Conservation (phyloP, 768 basidiomycete species). For the Imleria badia region DNA sequence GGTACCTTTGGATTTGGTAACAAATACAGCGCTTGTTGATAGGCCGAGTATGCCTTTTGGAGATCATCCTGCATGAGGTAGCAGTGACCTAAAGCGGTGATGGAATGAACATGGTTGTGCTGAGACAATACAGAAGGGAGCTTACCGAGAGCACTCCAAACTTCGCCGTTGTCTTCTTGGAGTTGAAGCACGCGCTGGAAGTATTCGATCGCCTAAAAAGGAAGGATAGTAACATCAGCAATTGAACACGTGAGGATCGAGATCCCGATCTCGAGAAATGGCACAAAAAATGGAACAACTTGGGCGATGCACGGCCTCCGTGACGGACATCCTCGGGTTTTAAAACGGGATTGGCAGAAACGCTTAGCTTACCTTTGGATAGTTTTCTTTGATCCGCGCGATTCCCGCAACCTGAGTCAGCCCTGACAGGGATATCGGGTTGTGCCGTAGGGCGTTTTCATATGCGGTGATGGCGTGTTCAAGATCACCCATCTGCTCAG, state of each 20-base stretch:
- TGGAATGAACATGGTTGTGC: slow-evolving; percentile 14
- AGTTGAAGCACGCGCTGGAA: slow-evolving; percentile 90
- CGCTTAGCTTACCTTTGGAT: slow-evolving; percentile 72
- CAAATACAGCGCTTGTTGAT: slow-evolving; percentile 96
- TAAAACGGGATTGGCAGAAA: slow-evolving; percentile 27
- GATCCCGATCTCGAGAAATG: slow-evolving; percentile 26
- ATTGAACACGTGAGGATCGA: slow-evolving; percentile 29
- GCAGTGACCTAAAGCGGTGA: slow-evolving; percentile 70
- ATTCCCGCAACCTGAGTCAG: slow-evolving; percentile 95
- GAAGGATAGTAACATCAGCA: slow-evolving; percentile 32
- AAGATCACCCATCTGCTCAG: slow-evolving; percentile 93
- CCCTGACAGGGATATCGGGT: slow-evolving; percentile 85
- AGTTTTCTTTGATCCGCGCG: slow-evolving; percentile 96
- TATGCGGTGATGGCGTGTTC: slow-evolving; percentile 92
- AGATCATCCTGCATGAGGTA: slow-evolving; percentile 99
- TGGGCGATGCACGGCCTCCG: slow-evolving; percentile 24
- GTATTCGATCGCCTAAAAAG: slow-evolving; percentile 85
- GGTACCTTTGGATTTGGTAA: slow-evolving; percentile 91
- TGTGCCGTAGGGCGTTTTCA: slow-evolving; percentile 94
- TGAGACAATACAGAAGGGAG: slow-evolving; percentile 25
- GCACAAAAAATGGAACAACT: slow-evolving; percentile 18
- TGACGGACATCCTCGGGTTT: slow-evolving; percentile 35
- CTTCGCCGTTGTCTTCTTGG: slow-evolving; percentile 96
- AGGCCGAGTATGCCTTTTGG: slow-evolving; percentile 97
- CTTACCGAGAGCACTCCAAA: slow-evolving; percentile 93